Evolutionary conservation across 129 eudicot genomes (phyloP), one percentile per base, ranked within the genome.

Genomic region (Ambrosia trifida): DNA sequence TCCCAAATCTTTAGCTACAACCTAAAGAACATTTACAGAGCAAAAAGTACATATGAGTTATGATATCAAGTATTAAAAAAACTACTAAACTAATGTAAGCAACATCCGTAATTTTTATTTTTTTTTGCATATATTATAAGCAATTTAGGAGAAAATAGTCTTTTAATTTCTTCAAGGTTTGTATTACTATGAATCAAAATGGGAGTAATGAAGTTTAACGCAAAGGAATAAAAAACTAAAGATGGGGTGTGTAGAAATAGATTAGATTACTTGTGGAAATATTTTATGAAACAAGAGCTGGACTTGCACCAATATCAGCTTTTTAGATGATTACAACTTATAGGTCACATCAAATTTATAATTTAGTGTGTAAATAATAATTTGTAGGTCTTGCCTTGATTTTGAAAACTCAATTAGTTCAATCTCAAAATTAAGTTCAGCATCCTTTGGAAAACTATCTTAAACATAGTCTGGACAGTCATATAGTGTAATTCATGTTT

Each of bases 401-500:
- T 90, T 95, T 11, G 91, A 79, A 76, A 87, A 88, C 66, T 95
- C 99, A 38, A 95, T 86, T 77, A 95, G 61, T 86, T 95, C 97
- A 61, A 88, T 86, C 84, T 95, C 99, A 79, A 90, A 95, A 83
- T 95, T 94, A 75, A 95, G 97, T 73, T 95, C 99, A 24, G 28
- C 28, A 24, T 24, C 28, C 28, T 24, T 24, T 24, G 1, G 28
- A 24, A 24, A 24, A 1, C 28, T 24, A 24, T 1, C 28, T 24
- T 24, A 24, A 24, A 24, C 28, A 24, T 0, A 24, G 1, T 0
- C 28, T 24, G 28, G 28, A 24, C 28, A 24, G 28, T 24, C 28
- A 24, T 24, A 0, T 24, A n/a, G n/a, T n/a, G n/a, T n/a, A n/a
- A n/a, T n/a, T 24, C 28, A 24, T 24, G 28, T 1, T 24, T 24